Evolutionary conservation across 108 stramenopile genomes (phyloP).

Genomic region (Phaeodactylum tricornutum): DNA sequence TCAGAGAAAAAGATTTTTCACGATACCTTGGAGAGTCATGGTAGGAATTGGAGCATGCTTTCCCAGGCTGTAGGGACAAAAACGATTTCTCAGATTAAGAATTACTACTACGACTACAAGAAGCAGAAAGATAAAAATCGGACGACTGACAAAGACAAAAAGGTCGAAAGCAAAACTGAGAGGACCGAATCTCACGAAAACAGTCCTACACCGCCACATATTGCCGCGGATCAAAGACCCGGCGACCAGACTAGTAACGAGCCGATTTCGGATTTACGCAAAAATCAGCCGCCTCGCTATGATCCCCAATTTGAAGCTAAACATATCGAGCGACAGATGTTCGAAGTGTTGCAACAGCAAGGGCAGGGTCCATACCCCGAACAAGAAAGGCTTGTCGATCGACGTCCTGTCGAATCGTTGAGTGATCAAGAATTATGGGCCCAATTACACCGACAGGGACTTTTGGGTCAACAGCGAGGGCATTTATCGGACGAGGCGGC

Average conservation of each 20-base stretch:
- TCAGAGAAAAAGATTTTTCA: conserved; percentile 66
- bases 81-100: conserved; percentile 68
- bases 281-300: not conserved
- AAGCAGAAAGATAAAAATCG: conserved; percentile 43
- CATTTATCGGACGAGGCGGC: conserved; percentile 20
- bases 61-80: conserved; percentile 61
- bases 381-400: not conserved
- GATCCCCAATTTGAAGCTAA: not conserved
- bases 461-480: not conserved
- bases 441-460: not conserved
- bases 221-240: not conserved
- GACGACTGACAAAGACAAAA: conserved; percentile 11
- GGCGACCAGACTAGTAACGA: not conserved
- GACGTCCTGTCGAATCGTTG: not conserved
- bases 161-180: not conserved
- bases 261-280: not conserved
- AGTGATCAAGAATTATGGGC: not conserved
- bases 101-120: conserved; percentile 82
- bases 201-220: not conserved
- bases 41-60: conserved; percentile 58
- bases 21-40: conserved; percentile 63
- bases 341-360: conserved; percentile 20
- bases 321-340: conserved; percentile 14
- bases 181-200: not conserved
- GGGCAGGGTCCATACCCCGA: not conserved